These are phyloP conservation scores for Beta corolliflora DNA, from an alignment of 179 eudicot genomes.

Conservation along the genomic window DNA sequence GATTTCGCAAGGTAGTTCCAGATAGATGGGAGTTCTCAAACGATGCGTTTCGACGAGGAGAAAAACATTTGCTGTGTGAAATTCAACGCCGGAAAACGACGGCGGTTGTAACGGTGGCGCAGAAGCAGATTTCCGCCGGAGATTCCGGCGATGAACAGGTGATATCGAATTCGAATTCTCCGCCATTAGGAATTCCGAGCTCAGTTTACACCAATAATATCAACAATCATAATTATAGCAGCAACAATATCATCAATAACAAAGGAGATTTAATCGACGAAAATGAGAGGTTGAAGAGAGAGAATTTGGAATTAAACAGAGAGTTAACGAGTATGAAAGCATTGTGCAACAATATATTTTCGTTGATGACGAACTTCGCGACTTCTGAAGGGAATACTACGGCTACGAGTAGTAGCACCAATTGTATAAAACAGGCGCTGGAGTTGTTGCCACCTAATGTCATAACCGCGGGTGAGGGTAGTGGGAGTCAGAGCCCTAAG, in stretches of 20 bases:
- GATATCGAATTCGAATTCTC: slow-evolving; percentile 58
- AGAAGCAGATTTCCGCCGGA: slow-evolving; percentile 42
- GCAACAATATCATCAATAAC: background rate
- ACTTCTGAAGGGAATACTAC: background rate
- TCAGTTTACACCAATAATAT: slow-evolving; percentile 16
- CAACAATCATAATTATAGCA: slow-evolving; percentile 27
- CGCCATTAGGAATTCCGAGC: slow-evolving; percentile 45
- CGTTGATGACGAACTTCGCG: slow-evolving; percentile 60
- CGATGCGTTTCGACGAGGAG: slow-evolving; percentile 69
- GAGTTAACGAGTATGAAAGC: slow-evolving; percentile 70
- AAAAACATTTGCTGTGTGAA: slow-evolving; percentile 58
- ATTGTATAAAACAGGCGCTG: slow-evolving; percentile 30
- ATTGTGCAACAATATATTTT: slow-evolving; percentile 62
- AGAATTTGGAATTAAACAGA: slow-evolving; percentile 54
- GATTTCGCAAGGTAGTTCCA: slow-evolving; percentile 80
- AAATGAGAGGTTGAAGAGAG: slow-evolving; percentile 62
- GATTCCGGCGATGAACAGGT: slow-evolving; percentile 78
- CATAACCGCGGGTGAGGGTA: slow-evolving; percentile 17
- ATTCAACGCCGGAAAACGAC: slow-evolving; percentile 74
- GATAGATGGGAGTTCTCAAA: slow-evolving; percentile 91
- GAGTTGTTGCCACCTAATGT: slow-evolving; percentile 49
- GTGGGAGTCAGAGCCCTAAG: slow-evolving; percentile 34
- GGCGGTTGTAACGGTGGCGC: slow-evolving; percentile 17
- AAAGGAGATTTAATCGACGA: slow-evolving; percentile 60
- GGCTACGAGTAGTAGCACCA: slow-evolving; percentile 3